Evolutionary conservation across 73 alveolate genomes (phyloP).

Genomic region (Tetrahymena thermophila): DNA sequence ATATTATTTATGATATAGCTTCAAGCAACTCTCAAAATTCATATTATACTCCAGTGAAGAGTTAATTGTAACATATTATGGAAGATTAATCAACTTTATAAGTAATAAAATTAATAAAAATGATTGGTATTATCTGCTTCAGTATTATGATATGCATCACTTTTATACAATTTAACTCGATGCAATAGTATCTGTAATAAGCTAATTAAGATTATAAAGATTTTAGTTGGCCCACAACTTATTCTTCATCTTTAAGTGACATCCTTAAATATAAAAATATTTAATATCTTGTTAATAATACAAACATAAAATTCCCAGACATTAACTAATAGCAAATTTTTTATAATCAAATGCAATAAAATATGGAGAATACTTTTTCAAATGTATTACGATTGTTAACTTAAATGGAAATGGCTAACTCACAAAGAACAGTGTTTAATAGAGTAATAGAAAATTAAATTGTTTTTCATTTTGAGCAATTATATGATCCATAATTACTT

Average conservation of each 20-base stretch:
- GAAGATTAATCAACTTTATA: not conserved
- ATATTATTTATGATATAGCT: not conserved
- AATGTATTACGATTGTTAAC: not conserved
- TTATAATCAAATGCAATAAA: too few relatives aligned
- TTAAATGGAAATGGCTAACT: not conserved
- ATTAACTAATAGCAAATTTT: too few relatives aligned
- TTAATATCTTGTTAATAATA: too few relatives aligned
- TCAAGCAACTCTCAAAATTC: not conserved
- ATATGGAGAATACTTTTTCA: too few relatives aligned
- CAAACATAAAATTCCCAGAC: not conserved
- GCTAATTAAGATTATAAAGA: not conserved
- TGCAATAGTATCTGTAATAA: not conserved
- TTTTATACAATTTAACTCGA: too few relatives aligned
- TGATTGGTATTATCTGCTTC: not conserved
- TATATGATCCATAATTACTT: not conserved
- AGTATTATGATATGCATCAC: not conserved
- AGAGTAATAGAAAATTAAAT: not conserved
- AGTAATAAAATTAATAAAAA: too few relatives aligned
- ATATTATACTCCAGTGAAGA: not conserved
- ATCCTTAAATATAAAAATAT: too few relatives aligned
- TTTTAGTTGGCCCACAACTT: not conserved
- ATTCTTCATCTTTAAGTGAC: not conserved
- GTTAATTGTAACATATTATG: not conserved
- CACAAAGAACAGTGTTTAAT: not conserved
- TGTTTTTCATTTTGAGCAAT: not conserved